phyloP scores from a whole-genome alignment of 2,329 filamentous ascomycete genomes.

The Teratosphaeria pseudoeucalypti region DNA sequence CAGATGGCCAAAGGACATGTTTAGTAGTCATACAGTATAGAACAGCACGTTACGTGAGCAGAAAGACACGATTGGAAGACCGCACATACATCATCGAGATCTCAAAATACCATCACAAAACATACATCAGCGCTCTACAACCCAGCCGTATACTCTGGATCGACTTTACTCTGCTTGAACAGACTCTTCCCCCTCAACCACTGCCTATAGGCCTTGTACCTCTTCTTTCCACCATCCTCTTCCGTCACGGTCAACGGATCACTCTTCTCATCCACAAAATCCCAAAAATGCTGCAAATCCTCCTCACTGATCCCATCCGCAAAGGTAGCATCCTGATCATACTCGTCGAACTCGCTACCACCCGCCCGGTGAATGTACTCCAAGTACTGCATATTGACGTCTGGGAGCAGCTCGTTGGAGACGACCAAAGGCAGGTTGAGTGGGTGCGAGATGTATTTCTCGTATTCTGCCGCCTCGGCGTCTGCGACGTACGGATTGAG shows the following conservation, averaged over 20 bases:
- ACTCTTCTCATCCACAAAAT: slow-evolving; percentile 65
- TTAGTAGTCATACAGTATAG: background rate
- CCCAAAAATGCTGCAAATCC: slow-evolving; percentile 61
- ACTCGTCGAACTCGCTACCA: slow-evolving; percentile 43
- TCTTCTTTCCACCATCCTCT: slow-evolving; percentile 80
- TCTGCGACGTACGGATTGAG: slow-evolving; percentile 72
- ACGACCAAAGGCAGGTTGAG: slow-evolving; percentile 77
- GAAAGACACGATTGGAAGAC: background rate
- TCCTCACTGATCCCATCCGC: slow-evolving; percentile 48
- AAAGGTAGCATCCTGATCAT: slow-evolving; percentile 5
- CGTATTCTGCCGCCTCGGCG: slow-evolving; percentile 75
- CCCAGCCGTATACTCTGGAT: slow-evolving; percentile 34
- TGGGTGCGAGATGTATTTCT: slow-evolving; percentile 78
- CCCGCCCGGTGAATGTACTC: slow-evolving; percentile 67
- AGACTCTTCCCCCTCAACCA: slow-evolving; percentile 92
- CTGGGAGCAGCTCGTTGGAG: slow-evolving; percentile 53
- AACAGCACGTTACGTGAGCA: background rate
- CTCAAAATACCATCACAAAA: background rate
- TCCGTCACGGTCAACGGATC: slow-evolving; percentile 80
- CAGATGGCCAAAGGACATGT: background rate
- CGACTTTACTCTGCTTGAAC: slow-evolving; percentile 69
- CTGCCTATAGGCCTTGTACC: slow-evolving; percentile 92
- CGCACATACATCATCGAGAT: background rate
- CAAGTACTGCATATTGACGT: slow-evolving; percentile 56
- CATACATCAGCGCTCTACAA: background rate